Evolutionary conservation across 1,284 basidiomycete genomes (phyloP), one percentile per base, ranked within the genome.

Genomic region (Exobasidium cylindrosporum): DNA sequence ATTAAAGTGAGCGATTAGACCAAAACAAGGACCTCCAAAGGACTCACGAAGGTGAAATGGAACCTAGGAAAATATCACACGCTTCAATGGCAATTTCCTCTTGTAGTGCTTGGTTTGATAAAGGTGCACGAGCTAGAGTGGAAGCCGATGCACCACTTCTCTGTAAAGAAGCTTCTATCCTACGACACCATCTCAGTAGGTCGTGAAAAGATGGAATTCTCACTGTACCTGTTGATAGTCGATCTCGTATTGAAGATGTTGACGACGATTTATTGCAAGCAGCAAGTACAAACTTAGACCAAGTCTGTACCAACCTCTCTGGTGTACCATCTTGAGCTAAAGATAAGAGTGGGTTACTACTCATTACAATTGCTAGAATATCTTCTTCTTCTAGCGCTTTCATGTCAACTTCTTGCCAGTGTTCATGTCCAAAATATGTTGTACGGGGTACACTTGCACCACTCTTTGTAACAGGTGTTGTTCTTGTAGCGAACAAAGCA

Each of bases 51-150:
- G 62, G 69, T 14, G 62, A 58, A 10, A 72, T 60, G 66, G 87
- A 28, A 85, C 91, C 92, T 66, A 97, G 89, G 82, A 98, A 97
- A 28, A 96, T 86, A 79, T 98, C 96, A 28, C 89, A 85, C 0
- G 91, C 91, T 77, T 96, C 91, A 47, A 94, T 83, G 72, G 90
- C 93, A 26, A 96, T 87, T 61, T 95, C 91, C 77, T 98, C 95
- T 60, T 94, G 88, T 10, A 93, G 78, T 0, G 86, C 82, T 3
- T 89, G 87, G 77, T 93, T 91, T n/a, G 87, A 83, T 54, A 78
- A 63, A 21, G 73, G 62, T 56, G 68, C 62, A 10, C 21, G 11
- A 6, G 47, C 10, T 57, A n/a, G 29, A 17, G 10, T 63, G 24
- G 23, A 11, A 4, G 7, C 40, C 13, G 56, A 45, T 17, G 40